Base-by-base conservation (phyloP, 352 stramenopile genomes). In the Pythium aristosporum region DNA sequence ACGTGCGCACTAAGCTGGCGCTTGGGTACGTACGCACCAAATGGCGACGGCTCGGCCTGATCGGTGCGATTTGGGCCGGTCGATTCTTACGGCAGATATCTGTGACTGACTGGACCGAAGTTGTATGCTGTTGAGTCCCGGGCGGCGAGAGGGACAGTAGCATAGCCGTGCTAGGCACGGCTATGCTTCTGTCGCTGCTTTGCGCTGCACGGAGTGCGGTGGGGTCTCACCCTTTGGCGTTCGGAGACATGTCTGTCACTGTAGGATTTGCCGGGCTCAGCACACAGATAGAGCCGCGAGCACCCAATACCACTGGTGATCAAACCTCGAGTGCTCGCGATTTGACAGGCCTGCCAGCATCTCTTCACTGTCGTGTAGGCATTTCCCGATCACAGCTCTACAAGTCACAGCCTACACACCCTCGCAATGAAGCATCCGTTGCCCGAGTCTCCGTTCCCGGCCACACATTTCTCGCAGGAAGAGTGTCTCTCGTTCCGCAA, bases 391-490 rank as follows among this genome's bases (percentile, higher is more conserved):
- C 23, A 50, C 41, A 21, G 9, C n/a, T 13, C 42, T 59, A 15
- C 30, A 46, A 11, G 55, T 68, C 61, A 39, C 51, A 13, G 42
- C 56, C 15, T 32, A 55, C 32, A 44, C 61, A 39, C 62, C 42
- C 25, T 16, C 57, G 25, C 25, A 30, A 65, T 65, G 58, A 57
- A 57, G 39, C 53, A 53, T 25, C 48, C 58, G 44, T 23, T 58
- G 13, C 12, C 39, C 2, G 36, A 52, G 13, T 44, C 9, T 42
- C 58, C 58, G 25, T 65, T 65, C 49, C 25, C 25, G 25, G 43
- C 20, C 48, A 28, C 58, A 50, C 37, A 48, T 65, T 36, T 65
- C 28, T 34, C 58, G 39, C n/a, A 30, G 2, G 21, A 28, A 5
- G 12, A 65, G 25, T 58, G 49, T 30, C 18, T 68, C 1, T 47